Percentiles rank a stretch among this genome's conserved stretches.
These are phyloP conservation scores for Raddia guianensis DNA, from an alignment of 176 grass and related monocot species.

Conservation along the genomic window DNA sequence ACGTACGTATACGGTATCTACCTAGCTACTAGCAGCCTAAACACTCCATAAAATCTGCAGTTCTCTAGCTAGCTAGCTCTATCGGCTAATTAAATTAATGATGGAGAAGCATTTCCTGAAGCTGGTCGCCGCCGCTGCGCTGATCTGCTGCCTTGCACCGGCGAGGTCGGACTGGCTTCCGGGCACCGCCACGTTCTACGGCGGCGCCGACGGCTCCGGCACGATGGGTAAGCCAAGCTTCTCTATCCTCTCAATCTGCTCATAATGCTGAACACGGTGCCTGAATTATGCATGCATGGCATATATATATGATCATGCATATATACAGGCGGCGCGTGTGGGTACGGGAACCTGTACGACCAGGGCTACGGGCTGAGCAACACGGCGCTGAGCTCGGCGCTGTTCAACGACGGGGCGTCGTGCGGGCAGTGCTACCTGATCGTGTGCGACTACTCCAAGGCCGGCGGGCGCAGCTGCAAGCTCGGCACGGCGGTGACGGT, in stretches of 20 bases:
- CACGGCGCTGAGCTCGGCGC: constrained; percentile 51
- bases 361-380: constrained; percentile 51
- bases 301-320: not conserved
- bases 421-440: constrained; percentile 62
- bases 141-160: not conserved
- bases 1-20: not conserved
- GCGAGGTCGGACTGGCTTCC: constrained; percentile 3
- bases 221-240: constrained; percentile 49
- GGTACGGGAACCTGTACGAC: constrained; percentile 57
- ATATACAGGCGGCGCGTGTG: constrained; percentile 59
- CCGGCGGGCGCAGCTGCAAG: not conserved
- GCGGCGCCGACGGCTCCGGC: constrained; percentile 50
- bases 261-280: no score
- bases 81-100: not conserved
- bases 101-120: not conserved
- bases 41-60: no score
- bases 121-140: not conserved
- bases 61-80: no score
- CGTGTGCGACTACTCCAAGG: constrained; percentile 21
- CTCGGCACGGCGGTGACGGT: constrained; percentile 31
- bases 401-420: constrained; percentile 56
- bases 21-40: no score
- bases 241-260: not conserved
- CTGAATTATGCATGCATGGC: not conserved
- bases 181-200: constrained; percentile 56